These are phyloP conservation scores for Cyberlindnera nakhonratchasimensis DNA, from an alignment of 805 yeast genomes.

Conservation along the genomic window DNA sequence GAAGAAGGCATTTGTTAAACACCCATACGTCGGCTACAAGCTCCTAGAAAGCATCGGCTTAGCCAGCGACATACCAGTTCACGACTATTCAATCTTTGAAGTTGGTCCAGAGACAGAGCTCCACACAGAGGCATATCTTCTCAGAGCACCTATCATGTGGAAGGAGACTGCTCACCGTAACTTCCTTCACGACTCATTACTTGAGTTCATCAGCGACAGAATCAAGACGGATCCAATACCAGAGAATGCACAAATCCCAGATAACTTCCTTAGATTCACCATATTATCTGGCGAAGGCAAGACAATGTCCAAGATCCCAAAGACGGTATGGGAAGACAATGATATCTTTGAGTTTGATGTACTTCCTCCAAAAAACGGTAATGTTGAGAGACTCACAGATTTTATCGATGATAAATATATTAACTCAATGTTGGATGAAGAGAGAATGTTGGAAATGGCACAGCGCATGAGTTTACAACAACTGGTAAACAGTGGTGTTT, in stretches of 20 bases:
- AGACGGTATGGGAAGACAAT: constrained; percentile 53
- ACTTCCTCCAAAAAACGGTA: constrained; percentile 57
- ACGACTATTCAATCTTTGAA: constrained; percentile 25
- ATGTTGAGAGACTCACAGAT: constrained; percentile 33
- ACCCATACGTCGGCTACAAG: constrained; percentile 55
- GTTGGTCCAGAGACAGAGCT: constrained; percentile 33
- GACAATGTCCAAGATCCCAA: constrained; percentile 68
- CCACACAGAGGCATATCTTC: constrained; percentile 54
- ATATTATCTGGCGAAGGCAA: constrained; percentile 68
- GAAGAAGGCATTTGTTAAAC: constrained; percentile 45
- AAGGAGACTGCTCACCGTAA: constrained; percentile 42
- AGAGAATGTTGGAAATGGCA: constrained; percentile 27
- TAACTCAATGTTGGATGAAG: constrained; percentile 21
- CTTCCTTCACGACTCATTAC: constrained; percentile 46
- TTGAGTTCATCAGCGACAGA: constrained; percentile 23
- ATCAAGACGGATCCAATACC: constrained; percentile 14
- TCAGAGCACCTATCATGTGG: constrained; percentile 56
- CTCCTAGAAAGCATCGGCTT: constrained; percentile 46
- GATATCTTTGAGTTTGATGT: constrained; percentile 70
- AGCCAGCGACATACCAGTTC: constrained; percentile 29
- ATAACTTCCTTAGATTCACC: constrained; percentile 62
- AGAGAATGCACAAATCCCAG: constrained; percentile 41
- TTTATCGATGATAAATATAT: constrained; percentile 33
- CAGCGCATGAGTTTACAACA: constrained; percentile 28
- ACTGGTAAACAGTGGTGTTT: constrained; percentile 16